A percentile compares a stretch with the other conserved stretches of the same genome.
phyloP scores from a whole-genome alignment of 1,284 basidiomycete genomes.

The Ganoderma boninense region DNA sequence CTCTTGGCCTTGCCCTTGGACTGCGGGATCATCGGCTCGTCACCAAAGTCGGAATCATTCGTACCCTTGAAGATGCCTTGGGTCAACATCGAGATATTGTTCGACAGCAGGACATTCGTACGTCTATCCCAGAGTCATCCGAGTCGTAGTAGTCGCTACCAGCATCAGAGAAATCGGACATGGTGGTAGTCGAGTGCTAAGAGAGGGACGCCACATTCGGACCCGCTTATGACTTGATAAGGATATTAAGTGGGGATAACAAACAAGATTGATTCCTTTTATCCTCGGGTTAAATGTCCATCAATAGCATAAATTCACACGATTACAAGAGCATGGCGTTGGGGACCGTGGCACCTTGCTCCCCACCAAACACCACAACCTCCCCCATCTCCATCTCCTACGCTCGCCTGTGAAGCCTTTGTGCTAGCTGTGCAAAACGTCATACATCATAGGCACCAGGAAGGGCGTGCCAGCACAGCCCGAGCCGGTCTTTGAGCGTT shows the following conservation, averaged over 20 bases:
- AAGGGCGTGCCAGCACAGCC: not conserved
- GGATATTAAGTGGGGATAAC: not conserved
- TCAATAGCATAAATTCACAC: not conserved
- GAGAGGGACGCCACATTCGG: conserved; percentile 7
- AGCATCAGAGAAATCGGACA: conserved; percentile 44
- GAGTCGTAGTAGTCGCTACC: conserved; percentile 42
- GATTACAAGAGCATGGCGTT: too few relatives aligned
- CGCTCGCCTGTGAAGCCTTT: not conserved
- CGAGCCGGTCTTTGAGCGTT: not conserved
- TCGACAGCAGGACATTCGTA: conserved; percentile 22
- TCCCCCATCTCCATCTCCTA: too few relatives aligned
- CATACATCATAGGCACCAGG: not conserved
- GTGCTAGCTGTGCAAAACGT: not conserved
- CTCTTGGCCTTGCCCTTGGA: conserved; percentile 42
- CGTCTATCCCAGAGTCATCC: conserved; percentile 36
- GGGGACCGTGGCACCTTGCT: too few relatives aligned
- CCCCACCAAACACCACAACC: too few relatives aligned
- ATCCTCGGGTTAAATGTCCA: not conserved
- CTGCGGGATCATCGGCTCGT: conserved; percentile 29
- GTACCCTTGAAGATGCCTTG: conserved; percentile 30
- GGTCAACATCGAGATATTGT: conserved; percentile 11
- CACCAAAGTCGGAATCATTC: conserved; percentile 42
- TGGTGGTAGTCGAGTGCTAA: conserved; percentile 26
- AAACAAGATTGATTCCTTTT: not conserved
- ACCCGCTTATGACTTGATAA: conserved; percentile 3